phyloP scores from a whole-genome alignment of 164 flowering plant species.

The Pachysandra terminalis region DNA sequence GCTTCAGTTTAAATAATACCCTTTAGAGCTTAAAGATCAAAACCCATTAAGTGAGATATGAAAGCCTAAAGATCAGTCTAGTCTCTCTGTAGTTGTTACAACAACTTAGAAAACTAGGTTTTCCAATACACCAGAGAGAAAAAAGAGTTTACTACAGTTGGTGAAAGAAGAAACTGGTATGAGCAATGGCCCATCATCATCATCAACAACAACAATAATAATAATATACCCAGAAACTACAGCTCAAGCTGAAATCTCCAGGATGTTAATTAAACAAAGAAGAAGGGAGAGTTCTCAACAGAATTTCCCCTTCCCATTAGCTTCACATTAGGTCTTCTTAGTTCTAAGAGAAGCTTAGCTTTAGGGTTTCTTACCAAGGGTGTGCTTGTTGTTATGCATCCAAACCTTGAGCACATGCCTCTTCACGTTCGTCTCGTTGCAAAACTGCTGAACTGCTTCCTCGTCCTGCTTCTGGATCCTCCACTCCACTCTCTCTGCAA shows the following conservation, averaged over 20 bases:
- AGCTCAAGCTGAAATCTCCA: neutral
- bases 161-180: neutral
- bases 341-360: neutral
- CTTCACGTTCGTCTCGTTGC: conserved; percentile 43
- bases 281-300: neutral
- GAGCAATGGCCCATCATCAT: conserved; percentile 31
- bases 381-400: conserved; percentile 91
- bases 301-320: neutral
- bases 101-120: neutral
- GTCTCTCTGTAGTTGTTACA: neutral
- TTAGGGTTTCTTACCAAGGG: conserved; percentile 73
- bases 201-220: conserved; percentile 14
- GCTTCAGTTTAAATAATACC: neutral
- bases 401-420: conserved; percentile 77
- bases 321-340: neutral
- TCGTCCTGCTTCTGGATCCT: conserved; percentile 76
- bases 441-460: conserved; percentile 56
- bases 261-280: neutral
- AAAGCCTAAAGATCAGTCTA: neutral
- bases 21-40: neutral
- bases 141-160: neutral
- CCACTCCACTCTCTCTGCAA: conserved; percentile 75
- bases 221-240: conserved; percentile 8
- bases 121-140: neutral
- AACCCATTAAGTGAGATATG: neutral